These are phyloP conservation scores for Apiospora hydei DNA, from an alignment of 2,329 filamentous ascomycete species.

Conservation along the genomic window DNA sequence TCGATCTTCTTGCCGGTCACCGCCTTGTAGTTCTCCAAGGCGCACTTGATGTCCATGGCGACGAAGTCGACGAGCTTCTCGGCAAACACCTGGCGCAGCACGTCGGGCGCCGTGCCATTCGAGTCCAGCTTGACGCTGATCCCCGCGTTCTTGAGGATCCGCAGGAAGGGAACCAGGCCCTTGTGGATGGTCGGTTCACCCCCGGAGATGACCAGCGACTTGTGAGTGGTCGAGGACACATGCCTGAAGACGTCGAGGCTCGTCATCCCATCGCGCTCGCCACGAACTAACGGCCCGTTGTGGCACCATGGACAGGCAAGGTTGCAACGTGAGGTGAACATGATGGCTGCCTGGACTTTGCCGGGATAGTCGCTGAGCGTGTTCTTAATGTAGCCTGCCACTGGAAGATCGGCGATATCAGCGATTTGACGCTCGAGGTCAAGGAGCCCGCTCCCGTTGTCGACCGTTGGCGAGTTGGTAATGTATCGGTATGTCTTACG, in stretches of 20 bases:
- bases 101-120: slow-evolving; percentile 2
- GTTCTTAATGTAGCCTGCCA: slow-evolving; percentile 13
- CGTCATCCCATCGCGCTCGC: slow-evolving; percentile 2
- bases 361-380: slow-evolving; percentile 8
- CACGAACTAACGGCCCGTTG: not conserved
- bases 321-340: not conserved
- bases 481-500: slow-evolving; percentile 9
- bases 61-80: slow-evolving; percentile 13
- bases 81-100: slow-evolving; percentile 1
- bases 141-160: not conserved
- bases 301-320: not conserved
- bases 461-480: not conserved
- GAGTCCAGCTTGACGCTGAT: slow-evolving; percentile 8
- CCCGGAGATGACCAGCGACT: slow-evolving; percentile 1
- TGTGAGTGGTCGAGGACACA: not conserved
- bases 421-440: not conserved
- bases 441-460: not conserved
- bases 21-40: slow-evolving; percentile 9
- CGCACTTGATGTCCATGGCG: slow-evolving; percentile 17
- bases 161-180: not conserved
- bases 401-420: slow-evolving; percentile 1
- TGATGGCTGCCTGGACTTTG: not conserved
- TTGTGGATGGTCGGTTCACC: slow-evolving; percentile 14
- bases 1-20: slow-evolving; percentile 8
- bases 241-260: slow-evolving; percentile 1